Conservation (phyloP, 192 early-diverging fungal genomes). For the Umbelopsis sp. region DNA sequence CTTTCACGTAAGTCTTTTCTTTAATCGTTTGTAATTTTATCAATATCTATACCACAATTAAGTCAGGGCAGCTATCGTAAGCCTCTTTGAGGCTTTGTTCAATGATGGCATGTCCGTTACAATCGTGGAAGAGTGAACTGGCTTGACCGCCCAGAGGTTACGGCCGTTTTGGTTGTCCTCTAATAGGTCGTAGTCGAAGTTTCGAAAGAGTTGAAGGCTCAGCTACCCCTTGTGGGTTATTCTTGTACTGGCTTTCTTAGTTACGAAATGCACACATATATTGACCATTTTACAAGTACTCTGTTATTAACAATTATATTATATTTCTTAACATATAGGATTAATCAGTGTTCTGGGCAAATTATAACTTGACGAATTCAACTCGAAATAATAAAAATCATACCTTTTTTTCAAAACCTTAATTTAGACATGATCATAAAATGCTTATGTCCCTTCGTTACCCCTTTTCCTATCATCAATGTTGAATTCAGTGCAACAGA, state of each 20-base stretch:
- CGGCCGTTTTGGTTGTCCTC: constrained; percentile 28
- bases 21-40: constrained; percentile 6
- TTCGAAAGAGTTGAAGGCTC: constrained; percentile 36
- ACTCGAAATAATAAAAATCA: too few species aligned
- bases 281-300: not conserved
- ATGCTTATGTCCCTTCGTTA: too few species aligned
- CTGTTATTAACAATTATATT: not conserved
- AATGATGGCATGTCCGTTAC: constrained; percentile 33
- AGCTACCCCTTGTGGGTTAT: not conserved
- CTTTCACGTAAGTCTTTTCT: not conserved
- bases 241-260: constrained; percentile 30
- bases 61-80: constrained; percentile 27
- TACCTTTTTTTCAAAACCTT: too few species aligned
- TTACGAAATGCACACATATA: constrained; percentile 28
- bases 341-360: too few species aligned
- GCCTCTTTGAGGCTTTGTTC: not conserved
- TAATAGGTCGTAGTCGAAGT: constrained; percentile 22
- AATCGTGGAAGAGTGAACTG: constrained; percentile 35
- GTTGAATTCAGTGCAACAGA: too few species aligned
- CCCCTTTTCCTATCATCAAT: too few species aligned
- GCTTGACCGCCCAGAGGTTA: constrained; percentile 20
- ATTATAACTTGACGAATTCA: too few species aligned
- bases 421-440: too few species aligned
- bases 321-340: too few species aligned
- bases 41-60: constrained; percentile 22